Conservation (phyloP, 2,329 filamentous ascomycete genomes). For the Clarireedia monteithiana region DNA sequence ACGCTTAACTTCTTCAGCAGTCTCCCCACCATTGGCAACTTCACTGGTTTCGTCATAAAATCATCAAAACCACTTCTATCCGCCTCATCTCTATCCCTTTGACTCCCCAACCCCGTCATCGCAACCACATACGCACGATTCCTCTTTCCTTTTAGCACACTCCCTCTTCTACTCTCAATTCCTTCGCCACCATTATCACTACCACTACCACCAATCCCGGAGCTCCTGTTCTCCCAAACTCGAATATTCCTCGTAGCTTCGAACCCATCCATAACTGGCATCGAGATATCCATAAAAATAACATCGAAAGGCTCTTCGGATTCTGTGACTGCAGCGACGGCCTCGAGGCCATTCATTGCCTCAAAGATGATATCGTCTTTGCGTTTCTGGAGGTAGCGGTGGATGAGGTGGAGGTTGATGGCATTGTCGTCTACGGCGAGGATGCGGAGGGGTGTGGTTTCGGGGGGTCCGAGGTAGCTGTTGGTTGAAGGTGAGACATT, state of each 20-base stretch:
- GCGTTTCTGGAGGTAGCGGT: constrained; percentile 24
- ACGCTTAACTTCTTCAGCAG: constrained; percentile 14
- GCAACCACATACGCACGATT: constrained; percentile 39
- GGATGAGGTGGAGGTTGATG: constrained; percentile 31
- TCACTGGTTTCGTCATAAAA: constrained; percentile 45
- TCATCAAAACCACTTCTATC: constrained; percentile 45
- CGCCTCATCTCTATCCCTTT: constrained; percentile 40
- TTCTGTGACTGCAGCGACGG: constrained; percentile 28
- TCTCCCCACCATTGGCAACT: constrained; percentile 17
- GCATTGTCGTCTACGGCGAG: constrained; percentile 33
- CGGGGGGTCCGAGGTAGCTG: not conserved
- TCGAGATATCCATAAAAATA: constrained; percentile 45
- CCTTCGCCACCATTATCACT: not conserved
- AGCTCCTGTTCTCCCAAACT: not conserved
- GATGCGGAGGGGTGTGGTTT: constrained; percentile 9
- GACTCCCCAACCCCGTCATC: constrained; percentile 42
- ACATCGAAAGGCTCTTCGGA: constrained; percentile 31
- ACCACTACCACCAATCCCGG: not conserved
- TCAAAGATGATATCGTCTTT: constrained; percentile 26
- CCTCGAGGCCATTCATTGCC: constrained; percentile 37
- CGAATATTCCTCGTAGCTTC: constrained; percentile 41
- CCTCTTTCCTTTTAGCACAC: not conserved
- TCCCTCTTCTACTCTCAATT: not conserved
- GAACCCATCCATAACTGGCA: constrained; percentile 46
- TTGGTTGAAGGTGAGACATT: not conserved